Base-by-base conservation (phyloP, 345 rosid species). In the Lumnitzera racemosa region DNA sequence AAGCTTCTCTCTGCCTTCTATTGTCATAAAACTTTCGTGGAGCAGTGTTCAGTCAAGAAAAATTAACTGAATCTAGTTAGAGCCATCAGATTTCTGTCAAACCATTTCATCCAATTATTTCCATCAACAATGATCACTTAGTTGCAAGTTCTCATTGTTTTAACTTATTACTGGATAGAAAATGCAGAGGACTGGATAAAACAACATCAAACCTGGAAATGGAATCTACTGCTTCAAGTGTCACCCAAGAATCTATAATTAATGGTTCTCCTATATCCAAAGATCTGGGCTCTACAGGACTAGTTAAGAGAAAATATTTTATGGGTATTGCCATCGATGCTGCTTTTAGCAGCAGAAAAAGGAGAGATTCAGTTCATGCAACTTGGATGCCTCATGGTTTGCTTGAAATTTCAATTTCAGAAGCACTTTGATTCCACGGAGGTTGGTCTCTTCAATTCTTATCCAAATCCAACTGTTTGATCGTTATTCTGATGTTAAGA, bases 311-410 rank as follows among this genome's bases (percentile, higher is more conserved):
- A 61, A 89, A 83, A 70, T 90, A 84, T 73, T 66, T 85, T 48
- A 92, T 92, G 97, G 96, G 89, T 53, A 70, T 89, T 48, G 98
- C 97, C 15, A 73, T 92, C 15, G 89, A 92, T 67, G 84, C 97
- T 54, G 98, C 98, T 8, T 92, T 92, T 74, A 92, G 95, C 67
- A 92, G 98, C 81, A 73, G 97, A 59, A 92, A 89, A 73, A 82
- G 96, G 24, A 84, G 98, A 74, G 98, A 92, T 72, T 89, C 98
- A 3, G 90, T 92, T 48, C 94, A 96, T 67, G 89, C 81, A 47
- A 87, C 96, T 61, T 92, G 98, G 98, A 87, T 92, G 96, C 97
- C 97, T 76, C 98, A 79, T 55, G 96, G 98, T 92, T 68, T 61
- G 63, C 23, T 43, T 27, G 51, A 15, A 46, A 49, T 15, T 47